Evolutionary conservation across 805 yeast species (phyloP).

Genomic region (Monosporozyma aquatica): DNA sequence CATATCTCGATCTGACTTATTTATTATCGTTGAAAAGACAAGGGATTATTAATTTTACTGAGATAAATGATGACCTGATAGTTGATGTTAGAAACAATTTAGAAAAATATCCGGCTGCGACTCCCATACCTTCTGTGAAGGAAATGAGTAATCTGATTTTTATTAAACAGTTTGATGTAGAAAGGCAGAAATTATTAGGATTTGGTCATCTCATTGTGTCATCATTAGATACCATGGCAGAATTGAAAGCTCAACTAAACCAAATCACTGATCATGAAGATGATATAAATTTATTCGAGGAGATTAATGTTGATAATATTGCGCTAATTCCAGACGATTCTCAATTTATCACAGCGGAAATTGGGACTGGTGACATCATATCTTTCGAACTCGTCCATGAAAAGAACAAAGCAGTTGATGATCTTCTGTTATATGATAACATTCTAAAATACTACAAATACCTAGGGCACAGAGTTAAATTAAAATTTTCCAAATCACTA

Average conservation of each 20-base stretch:
- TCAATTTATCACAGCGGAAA: conserved; percentile 46
- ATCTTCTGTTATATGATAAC: conserved; percentile 30
- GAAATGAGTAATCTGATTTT: conserved; percentile 31
- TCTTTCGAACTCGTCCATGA: conserved; percentile 19
- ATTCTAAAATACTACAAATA: conserved; percentile 44
- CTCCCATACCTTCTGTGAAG: not conserved
- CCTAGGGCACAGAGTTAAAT: conserved; percentile 51
- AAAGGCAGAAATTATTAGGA: conserved; percentile 49
- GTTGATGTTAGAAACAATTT: conserved; percentile 17
- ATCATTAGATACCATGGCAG: conserved; percentile 37
- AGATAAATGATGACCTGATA: conserved; percentile 16
- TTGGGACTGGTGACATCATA: conserved; percentile 62
- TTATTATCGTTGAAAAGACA: conserved; percentile 12
- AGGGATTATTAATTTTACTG: conserved; percentile 7
- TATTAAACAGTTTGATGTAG: conserved; percentile 59
- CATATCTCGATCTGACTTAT: conserved; percentile 24
- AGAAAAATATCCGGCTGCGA: not conserved
- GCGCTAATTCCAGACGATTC: conserved; percentile 17
- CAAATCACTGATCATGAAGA: conserved; percentile 10
- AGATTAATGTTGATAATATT: conserved; percentile 44
- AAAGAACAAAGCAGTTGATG: conserved; percentile 5
- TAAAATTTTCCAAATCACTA: conserved; percentile 33
- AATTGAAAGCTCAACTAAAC: conserved; percentile 29
- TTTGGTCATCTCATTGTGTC: conserved; percentile 49
- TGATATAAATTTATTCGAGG: conserved; percentile 43